phyloP scores from a whole-genome alignment of 306 rosid genomes.

The Quercus gilva region DNA sequence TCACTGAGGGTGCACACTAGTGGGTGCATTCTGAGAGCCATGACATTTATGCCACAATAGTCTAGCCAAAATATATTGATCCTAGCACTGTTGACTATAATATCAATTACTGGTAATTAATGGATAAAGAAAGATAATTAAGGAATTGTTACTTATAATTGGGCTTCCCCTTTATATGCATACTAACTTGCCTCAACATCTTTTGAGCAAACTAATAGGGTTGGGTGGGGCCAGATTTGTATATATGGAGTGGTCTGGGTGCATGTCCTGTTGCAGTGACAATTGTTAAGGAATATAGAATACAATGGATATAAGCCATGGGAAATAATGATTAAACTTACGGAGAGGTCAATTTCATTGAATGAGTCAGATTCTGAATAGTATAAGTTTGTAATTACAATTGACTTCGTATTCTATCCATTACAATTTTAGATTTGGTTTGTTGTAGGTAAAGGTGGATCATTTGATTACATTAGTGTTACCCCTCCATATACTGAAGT shows the following conservation, averaged over 20 bases:
- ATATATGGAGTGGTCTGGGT: not conserved
- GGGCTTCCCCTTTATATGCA: not conserved
- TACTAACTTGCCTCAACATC: not conserved
- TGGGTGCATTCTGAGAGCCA: not conserved
- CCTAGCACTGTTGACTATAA: not conserved
- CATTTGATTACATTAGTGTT: slow-evolving; percentile 90
- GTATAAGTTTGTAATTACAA: not conserved
- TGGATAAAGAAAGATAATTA: not conserved
- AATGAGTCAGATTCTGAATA: not conserved
- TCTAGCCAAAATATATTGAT: not conserved
- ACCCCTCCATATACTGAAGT: slow-evolving; percentile 93
- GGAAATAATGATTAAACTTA: not conserved
- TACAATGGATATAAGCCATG: not conserved
- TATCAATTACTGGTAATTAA: not conserved
- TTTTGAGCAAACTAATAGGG: not conserved
- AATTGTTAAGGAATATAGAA: not conserved
- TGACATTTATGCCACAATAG: not conserved
- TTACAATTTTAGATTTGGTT: slow-evolving; percentile 13
- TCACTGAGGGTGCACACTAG: not conserved
- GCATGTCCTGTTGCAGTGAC: not conserved
- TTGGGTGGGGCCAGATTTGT: not conserved
- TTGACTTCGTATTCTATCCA: not conserved
- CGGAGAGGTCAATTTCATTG: not conserved
- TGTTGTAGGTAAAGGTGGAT: slow-evolving; percentile 53
- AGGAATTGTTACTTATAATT: no score